These are phyloP conservation scores for Globisporangium orthogonon DNA, from an alignment of 352 stramenopile species.

Conservation along the genomic window DNA sequence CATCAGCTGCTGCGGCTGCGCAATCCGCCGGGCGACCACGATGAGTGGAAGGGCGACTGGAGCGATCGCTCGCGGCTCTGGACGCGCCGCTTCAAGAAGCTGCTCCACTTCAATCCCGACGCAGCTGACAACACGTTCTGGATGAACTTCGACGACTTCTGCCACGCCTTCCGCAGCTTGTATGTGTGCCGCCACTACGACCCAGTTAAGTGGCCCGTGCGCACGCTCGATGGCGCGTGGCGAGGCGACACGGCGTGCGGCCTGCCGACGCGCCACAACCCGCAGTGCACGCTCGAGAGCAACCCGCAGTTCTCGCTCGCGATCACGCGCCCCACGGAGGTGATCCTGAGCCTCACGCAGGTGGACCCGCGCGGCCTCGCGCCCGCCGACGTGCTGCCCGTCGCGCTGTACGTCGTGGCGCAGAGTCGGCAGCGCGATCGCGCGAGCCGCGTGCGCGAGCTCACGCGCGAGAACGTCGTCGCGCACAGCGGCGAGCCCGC, in stretches of 20 bases:
- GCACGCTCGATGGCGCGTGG: slow-evolving; percentile 47
- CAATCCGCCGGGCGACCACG: slow-evolving; percentile 90
- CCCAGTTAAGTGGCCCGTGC: slow-evolving; percentile 67
- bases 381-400: slow-evolving; percentile 52
- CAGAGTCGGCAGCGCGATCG: slow-evolving; percentile 42
- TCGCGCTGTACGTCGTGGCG: slow-evolving; percentile 69
- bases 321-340: slow-evolving; percentile 72
- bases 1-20: slow-evolving; percentile 86
- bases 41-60: slow-evolving; percentile 92
- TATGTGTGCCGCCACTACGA: slow-evolving; percentile 93
- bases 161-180: slow-evolving; percentile 83
- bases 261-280: slow-evolving; percentile 83
- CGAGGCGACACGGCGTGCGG: slow-evolving; percentile 66
- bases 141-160: slow-evolving; percentile 95
- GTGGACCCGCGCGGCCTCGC: slow-evolving; percentile 59
- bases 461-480: slow-evolving; percentile 69
- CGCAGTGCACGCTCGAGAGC: slow-evolving; percentile 64
- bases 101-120: slow-evolving; percentile 54
- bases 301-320: slow-evolving; percentile 87
- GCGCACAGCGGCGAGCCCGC: slow-evolving; percentile 72
- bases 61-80: slow-evolving; percentile 88
- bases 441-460: slow-evolving; percentile 45
- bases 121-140: slow-evolving; percentile 91
- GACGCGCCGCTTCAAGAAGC: slow-evolving; percentile 85
- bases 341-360: slow-evolving; percentile 84